Evolutionary conservation across 2,329 filamentous ascomycete species (phyloP), one percentile per base, ranked within the genome.

Genomic region (Xylariaceae sp.): DNA sequence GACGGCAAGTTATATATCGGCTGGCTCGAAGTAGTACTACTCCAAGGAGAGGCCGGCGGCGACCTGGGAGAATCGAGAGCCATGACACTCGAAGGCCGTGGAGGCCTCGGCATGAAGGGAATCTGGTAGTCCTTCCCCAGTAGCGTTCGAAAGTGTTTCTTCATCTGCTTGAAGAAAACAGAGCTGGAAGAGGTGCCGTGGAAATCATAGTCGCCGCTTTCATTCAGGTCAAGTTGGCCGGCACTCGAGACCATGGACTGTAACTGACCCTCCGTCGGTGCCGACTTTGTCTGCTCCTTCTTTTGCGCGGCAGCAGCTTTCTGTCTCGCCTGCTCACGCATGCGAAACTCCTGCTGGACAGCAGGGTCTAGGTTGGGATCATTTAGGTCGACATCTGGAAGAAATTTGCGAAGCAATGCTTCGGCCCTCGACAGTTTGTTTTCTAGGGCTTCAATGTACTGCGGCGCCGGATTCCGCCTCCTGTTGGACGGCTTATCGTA

Each of bases 241-340:
- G 93, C 91, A 48, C 90, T 90, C 71, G 93, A 89, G 59, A 97
- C 92, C 93, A 99, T 97, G 34, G 92, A 96, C 70, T 93, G 87
- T 30, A 99, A 79, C 64, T 93, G 84, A 9, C 84, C 85, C 65
- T 93, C 90, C 50, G 51, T 77, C 74, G 34, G 63, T 64, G 68
- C 55, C 64, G 70, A 64, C 55, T 55, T 71, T 55, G 69, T 56
- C 39, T 70, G 70, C 35, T 76, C 74, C 17, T 70, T 68, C 49
- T 74, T 77, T 53, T 77, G 61, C 62, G 80, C 73, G 53, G 72
- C 72, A 18, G 77, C 72, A 23, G 77, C 73, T 57, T 80, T 77
- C 4, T 75, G 68, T 58, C 81, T 77, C 52, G 78, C 77, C 63
- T 79, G 77, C 66, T 84, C 81, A 59, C 83, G 77, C 64, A 79